These are phyloP conservation scores for Botrytis cinerea DNA, from an alignment of 2,329 filamentous ascomycete genomes.

Conservation along the genomic window DNA sequence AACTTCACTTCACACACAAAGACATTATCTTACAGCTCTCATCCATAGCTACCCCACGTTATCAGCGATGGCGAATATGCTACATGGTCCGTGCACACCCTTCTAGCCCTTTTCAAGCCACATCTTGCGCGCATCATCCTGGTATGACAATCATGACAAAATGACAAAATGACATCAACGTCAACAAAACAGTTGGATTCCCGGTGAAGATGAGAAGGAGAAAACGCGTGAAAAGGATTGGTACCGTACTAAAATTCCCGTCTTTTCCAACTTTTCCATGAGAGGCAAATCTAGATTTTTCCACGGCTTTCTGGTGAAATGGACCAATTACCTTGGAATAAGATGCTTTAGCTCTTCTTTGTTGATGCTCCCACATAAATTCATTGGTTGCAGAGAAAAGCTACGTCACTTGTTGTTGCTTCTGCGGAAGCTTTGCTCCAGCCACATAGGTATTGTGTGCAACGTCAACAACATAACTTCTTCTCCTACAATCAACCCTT, in stretches of 20 bases:
- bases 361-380: background rate
- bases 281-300: slow-evolving; percentile 12
- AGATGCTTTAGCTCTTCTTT: background rate
- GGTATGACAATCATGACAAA: background rate
- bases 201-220: background rate
- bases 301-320: background rate
- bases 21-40: background rate
- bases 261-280: slow-evolving; percentile 22
- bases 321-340: background rate
- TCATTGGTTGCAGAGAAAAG: background rate
- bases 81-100: background rate
- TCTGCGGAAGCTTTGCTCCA: slow-evolving; percentile 18
- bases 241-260: slow-evolving; percentile 1
- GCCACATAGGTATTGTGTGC: slow-evolving; percentile 16
- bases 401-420: slow-evolving; percentile 5
- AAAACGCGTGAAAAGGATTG: background rate
- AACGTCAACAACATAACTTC: slow-evolving; percentile 14
- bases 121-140: background rate
- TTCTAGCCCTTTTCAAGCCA: background rate
- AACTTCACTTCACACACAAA: background rate
- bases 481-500: background rate
- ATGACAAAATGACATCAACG: slow-evolving; percentile 16
- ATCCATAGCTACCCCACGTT: slow-evolving; percentile 13
- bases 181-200: slow-evolving; percentile 7
- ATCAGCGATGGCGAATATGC: background rate